These are phyloP conservation scores for Antitrichia curtipendula DNA, from an alignment of 225 moss, liverwort and hornwort genomes.

Conservation along the genomic window DNA sequence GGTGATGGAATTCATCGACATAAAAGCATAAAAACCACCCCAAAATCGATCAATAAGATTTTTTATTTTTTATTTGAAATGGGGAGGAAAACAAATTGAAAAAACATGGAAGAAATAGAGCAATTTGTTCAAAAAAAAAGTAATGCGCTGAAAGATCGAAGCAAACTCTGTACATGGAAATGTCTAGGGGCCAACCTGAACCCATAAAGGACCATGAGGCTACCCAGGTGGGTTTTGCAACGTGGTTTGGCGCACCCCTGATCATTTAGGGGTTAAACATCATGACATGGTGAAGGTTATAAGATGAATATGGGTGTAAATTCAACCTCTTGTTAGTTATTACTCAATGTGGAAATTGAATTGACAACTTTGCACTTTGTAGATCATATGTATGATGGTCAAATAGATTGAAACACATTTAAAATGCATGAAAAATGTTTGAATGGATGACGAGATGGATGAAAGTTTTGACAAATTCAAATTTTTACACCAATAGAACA, in stretches of 20 bases:
- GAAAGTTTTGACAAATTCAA: neutral
- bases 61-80: too few species aligned
- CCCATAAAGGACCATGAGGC: rapidly evolving
- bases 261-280: too few species aligned
- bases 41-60: neutral
- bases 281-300: too few species aligned
- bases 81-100: too few species aligned
- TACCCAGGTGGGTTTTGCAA: too few species aligned
- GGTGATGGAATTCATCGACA: neutral
- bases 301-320: rapidly evolving
- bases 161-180: too few species aligned
- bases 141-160: neutral
- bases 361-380: rapidly evolving
- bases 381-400: neutral
- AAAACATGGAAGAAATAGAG: neutral
- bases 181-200: neutral
- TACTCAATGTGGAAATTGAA: rapidly evolving
- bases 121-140: neutral
- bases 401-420: neutral
- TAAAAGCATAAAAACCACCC: neutral
- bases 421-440: neutral
- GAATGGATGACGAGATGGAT: too few species aligned
- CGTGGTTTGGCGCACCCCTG: too few species aligned
- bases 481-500: neutral
- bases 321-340: neutral